Percentiles rank a stretch among this genome's conserved stretches.
phyloP scores from a whole-genome alignment of 2,329 filamentous ascomycete genomes.

The Cladosporium sp. region DNA sequence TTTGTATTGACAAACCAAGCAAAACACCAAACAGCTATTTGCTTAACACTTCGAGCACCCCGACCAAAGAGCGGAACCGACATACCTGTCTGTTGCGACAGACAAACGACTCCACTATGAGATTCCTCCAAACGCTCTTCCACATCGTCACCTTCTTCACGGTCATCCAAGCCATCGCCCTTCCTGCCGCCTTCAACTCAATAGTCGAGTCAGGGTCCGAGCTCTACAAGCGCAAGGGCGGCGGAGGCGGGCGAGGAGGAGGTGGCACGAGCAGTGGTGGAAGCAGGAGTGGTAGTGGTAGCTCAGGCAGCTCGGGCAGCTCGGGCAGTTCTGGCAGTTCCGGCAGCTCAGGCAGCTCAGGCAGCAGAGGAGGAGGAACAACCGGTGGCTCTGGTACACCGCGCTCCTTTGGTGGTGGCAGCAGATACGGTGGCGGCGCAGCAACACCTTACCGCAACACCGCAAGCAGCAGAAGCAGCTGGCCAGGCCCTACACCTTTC shows the following conservation, averaged over 20 bases:
- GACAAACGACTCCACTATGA: conserved; percentile 23
- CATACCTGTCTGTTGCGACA: conserved; percentile 6
- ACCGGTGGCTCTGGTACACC: conserved; percentile 38
- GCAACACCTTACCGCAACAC: conserved; percentile 57
- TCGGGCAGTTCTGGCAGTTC: conserved; percentile 15
- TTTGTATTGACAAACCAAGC: no score
- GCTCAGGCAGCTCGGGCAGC: conserved; percentile 18
- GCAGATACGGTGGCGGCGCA: conserved; percentile 64
- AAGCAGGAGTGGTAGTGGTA: conserved; percentile 24
- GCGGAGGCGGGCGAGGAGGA: conserved; percentile 40
- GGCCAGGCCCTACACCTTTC: conserved; percentile 47
- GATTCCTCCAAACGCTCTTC: conserved; percentile 23
- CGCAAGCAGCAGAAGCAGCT: conserved; percentile 4
- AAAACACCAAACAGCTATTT: no score
- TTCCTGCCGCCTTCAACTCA: conserved; percentile 24
- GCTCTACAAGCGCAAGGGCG: conserved; percentile 45
- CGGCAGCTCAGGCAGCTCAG: conserved; percentile 15
- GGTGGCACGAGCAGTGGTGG: conserved; percentile 26
- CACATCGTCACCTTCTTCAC: conserved; percentile 28
- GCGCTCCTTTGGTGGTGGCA: conserved; percentile 47
- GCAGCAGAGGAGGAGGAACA: conserved; percentile 28
- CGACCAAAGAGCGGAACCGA: no score
- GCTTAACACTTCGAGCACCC: no score
- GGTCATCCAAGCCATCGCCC: conserved; percentile 28
- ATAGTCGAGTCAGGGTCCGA: conserved; percentile 31